These are phyloP conservation scores for Umbilicus rupestris DNA, from an alignment of 164 flowering plant species.

Conservation along the genomic window DNA sequence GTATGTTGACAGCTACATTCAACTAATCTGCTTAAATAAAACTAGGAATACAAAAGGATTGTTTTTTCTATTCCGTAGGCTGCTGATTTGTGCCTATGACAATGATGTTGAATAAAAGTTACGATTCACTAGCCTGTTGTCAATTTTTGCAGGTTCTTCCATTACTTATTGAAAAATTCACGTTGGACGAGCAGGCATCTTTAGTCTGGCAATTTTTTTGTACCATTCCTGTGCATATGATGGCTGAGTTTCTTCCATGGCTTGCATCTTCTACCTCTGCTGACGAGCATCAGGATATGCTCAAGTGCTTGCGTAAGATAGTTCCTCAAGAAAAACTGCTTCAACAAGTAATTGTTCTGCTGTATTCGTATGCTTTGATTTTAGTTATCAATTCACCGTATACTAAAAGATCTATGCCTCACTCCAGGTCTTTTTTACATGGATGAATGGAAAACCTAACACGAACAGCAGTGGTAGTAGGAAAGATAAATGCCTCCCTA, in stretches of 20 bases:
- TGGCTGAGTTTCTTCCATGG: slow-evolving; percentile 97
- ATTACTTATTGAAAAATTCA: slow-evolving; percentile 72
- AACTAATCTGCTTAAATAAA: neutral
- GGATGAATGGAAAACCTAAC: slow-evolving; percentile 62
- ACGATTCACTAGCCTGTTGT: neutral
- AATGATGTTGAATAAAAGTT: neutral
- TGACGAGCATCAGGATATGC: slow-evolving; percentile 71
- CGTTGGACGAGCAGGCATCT: slow-evolving; percentile 88
- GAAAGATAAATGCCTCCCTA: slow-evolving; percentile 20
- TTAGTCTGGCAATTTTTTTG: slow-evolving; percentile 93
- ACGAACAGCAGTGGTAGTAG: slow-evolving; percentile 13
- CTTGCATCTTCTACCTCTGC: slow-evolving; percentile 71
- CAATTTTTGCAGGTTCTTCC: slow-evolving; percentile 80
- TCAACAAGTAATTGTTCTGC: slow-evolving; percentile 47
- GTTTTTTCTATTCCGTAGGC: too few relatives aligned
- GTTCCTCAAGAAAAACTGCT: slow-evolving; percentile 85
- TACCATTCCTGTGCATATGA: slow-evolving; percentile 95
- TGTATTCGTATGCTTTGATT: neutral
- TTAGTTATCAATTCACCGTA: neutral
- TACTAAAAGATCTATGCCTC: neutral
- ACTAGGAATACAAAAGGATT: neutral
- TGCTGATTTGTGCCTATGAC: neutral
- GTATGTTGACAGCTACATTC: neutral
- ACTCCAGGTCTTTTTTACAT: slow-evolving; percentile 64
- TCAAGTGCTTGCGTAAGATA: slow-evolving; percentile 65